Evolutionary conservation across 1,284 basidiomycete species (phyloP), one percentile per base, ranked within the genome.

Genomic region (Schizophyllum commune): DNA sequence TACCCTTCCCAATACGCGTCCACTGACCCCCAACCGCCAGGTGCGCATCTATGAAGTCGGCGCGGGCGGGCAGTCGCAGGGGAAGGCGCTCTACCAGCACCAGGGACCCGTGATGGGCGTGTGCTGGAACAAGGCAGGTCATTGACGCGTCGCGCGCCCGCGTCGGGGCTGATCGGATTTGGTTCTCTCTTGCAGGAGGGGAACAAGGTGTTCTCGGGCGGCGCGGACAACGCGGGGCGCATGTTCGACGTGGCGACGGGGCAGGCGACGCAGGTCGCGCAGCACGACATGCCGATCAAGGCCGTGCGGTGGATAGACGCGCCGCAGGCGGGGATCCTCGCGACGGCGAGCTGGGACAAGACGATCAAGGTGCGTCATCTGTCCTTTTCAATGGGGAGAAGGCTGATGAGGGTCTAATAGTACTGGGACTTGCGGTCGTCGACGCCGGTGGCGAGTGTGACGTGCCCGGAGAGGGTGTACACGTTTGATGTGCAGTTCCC

Each of bases 341-440:
- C 86, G 15, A 96, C 94, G 0, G 94, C 91, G 1, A 91, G 91
- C 59, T 97, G 94, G 94, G 94, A 97, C 72, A 94, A 93, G 75
- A 92, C 89, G 13, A 72, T 96, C 68, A 94, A 93, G 81, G 91
- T 92, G 61, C 55, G 73, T 66, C 58, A 53, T 20, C 19, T 13
- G 22, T 39, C 2, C 54, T 19, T 15, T 4, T 15, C 54, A 27
- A 56, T 19, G 47, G 52, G 32, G 59, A 11, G 56, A n/a, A 52
- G 1, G 52, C 32, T 33, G 56, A 21, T 17, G 32, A 7, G 2
- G 55, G 8, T 19, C 11, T 17, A 33, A 21, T 63, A 96, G 92
- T 97, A 96, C 71, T 98, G 96, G 95, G 92, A 97, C 74, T 73
- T 94, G 64, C 83, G 92, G 58, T 79, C 83, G 7, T 76, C 89